Evolutionary conservation across 495 filamentous ascomycete genomes (phyloP).

Genomic region (Aspergillus nanangensis): DNA sequence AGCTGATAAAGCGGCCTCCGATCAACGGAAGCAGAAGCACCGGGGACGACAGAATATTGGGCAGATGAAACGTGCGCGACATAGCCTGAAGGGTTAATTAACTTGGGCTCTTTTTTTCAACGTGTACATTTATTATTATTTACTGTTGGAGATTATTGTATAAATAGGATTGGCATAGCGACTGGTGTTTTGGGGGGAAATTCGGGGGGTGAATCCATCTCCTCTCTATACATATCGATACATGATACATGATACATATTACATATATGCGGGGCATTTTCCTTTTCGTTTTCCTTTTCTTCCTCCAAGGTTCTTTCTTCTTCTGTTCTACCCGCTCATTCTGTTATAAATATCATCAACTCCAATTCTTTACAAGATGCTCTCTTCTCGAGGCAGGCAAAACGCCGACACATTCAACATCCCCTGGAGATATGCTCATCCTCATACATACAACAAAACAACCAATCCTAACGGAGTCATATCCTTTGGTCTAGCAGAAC

Average conservation of each 20-base stretch:
- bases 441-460: constrained; percentile 25
- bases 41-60: constrained; percentile 23
- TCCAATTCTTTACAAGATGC: constrained; percentile 14
- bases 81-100: background rate
- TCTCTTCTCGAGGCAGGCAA: constrained; percentile 25
- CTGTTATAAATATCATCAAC: background rate
- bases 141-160: too few relatives aligned
- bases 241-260: background rate
- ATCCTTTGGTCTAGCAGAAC: constrained; percentile 31
- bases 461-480: constrained; percentile 27
- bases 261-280: too few relatives aligned
- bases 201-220: background rate
- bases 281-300: background rate
- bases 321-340: background rate
- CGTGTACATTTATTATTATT: background rate
- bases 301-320: background rate
- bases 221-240: background rate
- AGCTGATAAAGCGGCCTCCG: constrained; percentile 29
- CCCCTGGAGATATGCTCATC: constrained; percentile 26
- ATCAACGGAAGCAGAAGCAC: constrained; percentile 23
- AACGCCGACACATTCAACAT: constrained; percentile 19
- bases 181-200: constrained; percentile 21
- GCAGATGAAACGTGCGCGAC: constrained; percentile 16
- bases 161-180: too few relatives aligned
- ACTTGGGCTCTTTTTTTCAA: background rate